Base-by-base conservation (phyloP, 129 eudicot genomes). In the Apium graveolens region DNA sequence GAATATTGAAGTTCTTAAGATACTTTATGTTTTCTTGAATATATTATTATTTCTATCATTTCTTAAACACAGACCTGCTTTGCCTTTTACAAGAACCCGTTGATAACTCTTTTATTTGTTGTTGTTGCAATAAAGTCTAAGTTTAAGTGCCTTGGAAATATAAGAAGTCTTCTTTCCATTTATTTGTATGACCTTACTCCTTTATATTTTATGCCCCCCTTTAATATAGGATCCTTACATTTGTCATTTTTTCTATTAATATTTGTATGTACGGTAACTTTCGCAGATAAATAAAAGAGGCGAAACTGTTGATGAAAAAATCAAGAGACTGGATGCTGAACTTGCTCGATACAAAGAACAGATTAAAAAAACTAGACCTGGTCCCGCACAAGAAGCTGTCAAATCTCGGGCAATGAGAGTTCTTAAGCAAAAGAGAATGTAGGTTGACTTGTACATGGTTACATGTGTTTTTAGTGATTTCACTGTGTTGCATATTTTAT, bases 301-400 rank as follows among this genome's bases (percentile, higher is more conserved):
- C n/a, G 98, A 90, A 38, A 76, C 85, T 5, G 92, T 93, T 53
- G 98, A 90, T 62, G 98, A 93, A 73, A 93, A 93, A 85, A 93
- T 93, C 44, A 90, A 90, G 78, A 86, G 83, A 79, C 98, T 93
- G 76, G 98, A 93, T 81, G 84, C 86, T 81, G 98, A 92, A 81
- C 90, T 91, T 44, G 86, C 88, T 76, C 80, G 85, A 78, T 89
- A 87, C 76, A 91, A 84, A 86, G 93, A 91, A 66, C 93, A 91
- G 86, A 78, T 89, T 51, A 89, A 89, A 84, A 89, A 84, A 80
- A 91, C 97, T 38, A 87, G 97, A 38, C 97, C 97, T 43, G 97
- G 97, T 70, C 97, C 97, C 21, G 92, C 94, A 39, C 97, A 91
- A 82, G 97, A 91, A 80, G 97, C 93, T 80, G 93, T 91, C 16